Evolutionary conservation across 2,329 filamentous ascomycete genomes (phyloP).

Genomic region (Beauveria varroae): DNA sequence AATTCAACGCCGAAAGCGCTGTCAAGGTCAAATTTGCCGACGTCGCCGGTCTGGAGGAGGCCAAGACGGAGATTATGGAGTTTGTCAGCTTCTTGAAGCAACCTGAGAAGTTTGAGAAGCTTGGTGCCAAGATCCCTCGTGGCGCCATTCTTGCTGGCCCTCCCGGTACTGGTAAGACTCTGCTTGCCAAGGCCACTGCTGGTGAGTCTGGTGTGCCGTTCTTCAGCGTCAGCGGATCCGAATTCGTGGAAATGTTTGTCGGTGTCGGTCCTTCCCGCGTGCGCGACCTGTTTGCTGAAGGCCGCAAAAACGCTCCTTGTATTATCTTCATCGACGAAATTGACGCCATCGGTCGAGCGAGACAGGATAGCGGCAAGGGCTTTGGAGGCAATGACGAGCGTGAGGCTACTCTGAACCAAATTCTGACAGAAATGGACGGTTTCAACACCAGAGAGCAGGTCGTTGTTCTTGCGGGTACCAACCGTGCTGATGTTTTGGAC

Average conservation of each 20-base stretch:
- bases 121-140: slow-evolving; percentile 95
- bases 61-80: slow-evolving; percentile 98
- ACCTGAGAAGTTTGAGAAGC: slow-evolving; percentile 82
- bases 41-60: slow-evolving; percentile 96
- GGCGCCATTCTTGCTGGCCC: slow-evolving; percentile 96
- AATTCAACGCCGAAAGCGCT: slow-evolving; percentile 94
- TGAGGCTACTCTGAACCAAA: slow-evolving; percentile 95
- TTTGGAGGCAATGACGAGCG: slow-evolving; percentile 94
- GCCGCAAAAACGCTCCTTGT: slow-evolving; percentile 91
- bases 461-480: slow-evolving; percentile 93
- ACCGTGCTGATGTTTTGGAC: slow-evolving; percentile 89
- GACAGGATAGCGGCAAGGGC: slow-evolving; percentile 62
- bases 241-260: slow-evolving; percentile 99
- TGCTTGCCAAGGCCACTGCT: slow-evolving; percentile 93
- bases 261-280: slow-evolving; percentile 96
- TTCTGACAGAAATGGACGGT: slow-evolving; percentile 97
- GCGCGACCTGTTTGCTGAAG: slow-evolving; percentile 87
- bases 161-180: slow-evolving; percentile 95
- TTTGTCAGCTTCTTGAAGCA: slow-evolving; percentile 97
- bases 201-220: slow-evolving; percentile 96
- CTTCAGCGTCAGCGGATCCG: slow-evolving; percentile 96
- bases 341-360: slow-evolving; percentile 89
- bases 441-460: slow-evolving; percentile 97
- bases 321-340: slow-evolving; percentile 99
- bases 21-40: slow-evolving; percentile 96